These are phyloP conservation scores for Alternaria sp. DNA, from an alignment of 2,329 filamentous ascomycete species.

Conservation along the genomic window DNA sequence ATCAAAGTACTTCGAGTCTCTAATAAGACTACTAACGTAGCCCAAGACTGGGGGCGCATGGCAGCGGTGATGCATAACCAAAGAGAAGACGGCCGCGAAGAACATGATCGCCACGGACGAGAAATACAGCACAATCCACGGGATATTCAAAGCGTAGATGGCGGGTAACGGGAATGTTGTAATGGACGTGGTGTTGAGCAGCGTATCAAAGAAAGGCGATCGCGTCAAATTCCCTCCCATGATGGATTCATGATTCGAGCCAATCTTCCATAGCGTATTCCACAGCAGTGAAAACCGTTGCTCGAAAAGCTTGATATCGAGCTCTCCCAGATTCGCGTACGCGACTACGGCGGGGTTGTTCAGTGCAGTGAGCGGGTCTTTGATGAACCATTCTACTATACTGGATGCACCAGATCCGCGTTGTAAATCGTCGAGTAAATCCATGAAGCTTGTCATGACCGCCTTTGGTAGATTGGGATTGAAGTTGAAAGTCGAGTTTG, in stretches of 20 bases:
- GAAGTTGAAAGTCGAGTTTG: neutral
- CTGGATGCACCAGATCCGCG: neutral
- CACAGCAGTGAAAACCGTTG: neutral
- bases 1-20: conserved; percentile 24
- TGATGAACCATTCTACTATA: neutral
- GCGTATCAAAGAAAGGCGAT: neutral
- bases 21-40: conserved; percentile 21
- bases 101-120: conserved; percentile 20
- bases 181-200: neutral
- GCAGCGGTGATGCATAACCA: conserved; percentile 17
- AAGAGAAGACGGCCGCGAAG: conserved; percentile 18
- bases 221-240: neutral
- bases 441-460: neutral
- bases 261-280: neutral
- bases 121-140: conserved; percentile 18
- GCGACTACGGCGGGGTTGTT: neutral
- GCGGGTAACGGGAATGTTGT: neutral
- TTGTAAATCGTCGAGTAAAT: neutral
- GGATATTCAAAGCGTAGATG: conserved; percentile 7
- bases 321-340: neutral
- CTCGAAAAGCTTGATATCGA: neutral
- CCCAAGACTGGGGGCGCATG: conserved; percentile 13
- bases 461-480: neutral
- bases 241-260: neutral
- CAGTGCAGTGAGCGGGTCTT: neutral